Percentiles rank a stretch among this genome's conserved stretches.
Evolutionary conservation across 202 grass and related monocot genomes (phyloP).

Genomic region (Panicum hallii): DNA sequence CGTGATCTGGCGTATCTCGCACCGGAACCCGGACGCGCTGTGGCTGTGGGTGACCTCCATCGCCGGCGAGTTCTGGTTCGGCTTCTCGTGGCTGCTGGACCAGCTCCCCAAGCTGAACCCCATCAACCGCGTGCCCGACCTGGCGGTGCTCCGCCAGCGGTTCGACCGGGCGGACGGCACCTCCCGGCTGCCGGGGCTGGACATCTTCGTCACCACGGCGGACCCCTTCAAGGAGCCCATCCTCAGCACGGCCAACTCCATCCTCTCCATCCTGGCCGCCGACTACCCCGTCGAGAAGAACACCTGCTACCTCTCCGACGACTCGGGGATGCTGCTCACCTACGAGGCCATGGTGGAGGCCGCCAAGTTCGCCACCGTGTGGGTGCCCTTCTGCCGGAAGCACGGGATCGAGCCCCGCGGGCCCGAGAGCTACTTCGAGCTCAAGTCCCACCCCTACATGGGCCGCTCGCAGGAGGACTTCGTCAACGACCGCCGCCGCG

Average conservation of each 20-base stretch:
- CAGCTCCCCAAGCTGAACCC: conserved; percentile 78
- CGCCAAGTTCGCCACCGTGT: conserved; percentile 71
- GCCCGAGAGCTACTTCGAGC: conserved; percentile 82
- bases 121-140: conserved; percentile 66
- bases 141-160: conserved; percentile 55
- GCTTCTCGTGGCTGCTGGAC: conserved; percentile 78
- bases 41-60: conserved; percentile 91
- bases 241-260: conserved; percentile 70
- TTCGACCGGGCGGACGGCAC: conserved; percentile 68
- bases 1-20: conserved; percentile 71
- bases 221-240: conserved; percentile 83
- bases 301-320: conserved; percentile 84
- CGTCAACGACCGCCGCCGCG: conserved; percentile 69
- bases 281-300: conserved; percentile 71
- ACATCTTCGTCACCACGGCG: conserved; percentile 81
- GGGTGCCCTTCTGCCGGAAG: conserved; percentile 89
- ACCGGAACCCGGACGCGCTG: conserved; percentile 69
- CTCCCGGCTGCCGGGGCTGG: conserved; percentile 55
- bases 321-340: conserved; percentile 68
- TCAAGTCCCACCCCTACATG: conserved; percentile 71
- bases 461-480: conserved; percentile 64
- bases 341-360: conserved; percentile 83
- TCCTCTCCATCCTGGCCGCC: conserved; percentile 80
- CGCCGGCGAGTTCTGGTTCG: conserved; percentile 86
- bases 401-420: conserved; percentile 75